Base-by-base conservation (phyloP, 2,329 filamentous ascomycete species). In the Beauveria medogensis region DNA sequence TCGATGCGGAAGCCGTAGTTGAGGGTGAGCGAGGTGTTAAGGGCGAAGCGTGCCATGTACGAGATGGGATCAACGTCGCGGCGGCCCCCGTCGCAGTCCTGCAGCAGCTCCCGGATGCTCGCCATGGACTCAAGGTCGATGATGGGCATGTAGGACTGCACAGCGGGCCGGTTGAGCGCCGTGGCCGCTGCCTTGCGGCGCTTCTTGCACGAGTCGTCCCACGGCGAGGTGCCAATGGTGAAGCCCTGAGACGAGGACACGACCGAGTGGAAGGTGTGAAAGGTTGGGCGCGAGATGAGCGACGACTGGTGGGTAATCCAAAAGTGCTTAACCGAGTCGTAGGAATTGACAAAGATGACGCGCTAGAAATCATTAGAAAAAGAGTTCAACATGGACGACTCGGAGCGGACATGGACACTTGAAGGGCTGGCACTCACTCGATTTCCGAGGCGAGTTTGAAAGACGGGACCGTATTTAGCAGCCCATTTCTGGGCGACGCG, bases 221-320 rank as follows among this genome's bases (percentile, higher is more conserved):
- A 94, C 0, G 90, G 90, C 0, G 89, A 92, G 0, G 90, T 91
- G 1, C 90, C 90, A 63, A 94, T 91, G 0, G 90, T 93, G 72
- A 91, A 89, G 6, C 89, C 89, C 66, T 91, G 87, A 0, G 87
- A 90, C 40, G 80, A 84, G 1, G 89, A 91, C 3, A 92, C 87
- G 4, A 92, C 87, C 5, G 82, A 89, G 73, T 92, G 90, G 72
- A 92, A 93, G 1, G 90, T 93, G 72, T 93, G 89, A 53, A 92
- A 83, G 26, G 80, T 90, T 0, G 90, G 90, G 2, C 90, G 83
- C 1, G 88, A 92, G 67, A 92, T 91, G 62, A 92, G 76, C 0
- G 89, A 81, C 0, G 89, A 90, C 67, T 92, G 89, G 67, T 93
- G 87, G 10, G 85, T 88, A 70, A 92, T 88, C 86, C 89, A 92